A percentile compares a stretch with the other conserved stretches of the same genome.
phyloP scores from a whole-genome alignment of 768 basidiomycete species.

The Termitomyces sp. region DNA sequence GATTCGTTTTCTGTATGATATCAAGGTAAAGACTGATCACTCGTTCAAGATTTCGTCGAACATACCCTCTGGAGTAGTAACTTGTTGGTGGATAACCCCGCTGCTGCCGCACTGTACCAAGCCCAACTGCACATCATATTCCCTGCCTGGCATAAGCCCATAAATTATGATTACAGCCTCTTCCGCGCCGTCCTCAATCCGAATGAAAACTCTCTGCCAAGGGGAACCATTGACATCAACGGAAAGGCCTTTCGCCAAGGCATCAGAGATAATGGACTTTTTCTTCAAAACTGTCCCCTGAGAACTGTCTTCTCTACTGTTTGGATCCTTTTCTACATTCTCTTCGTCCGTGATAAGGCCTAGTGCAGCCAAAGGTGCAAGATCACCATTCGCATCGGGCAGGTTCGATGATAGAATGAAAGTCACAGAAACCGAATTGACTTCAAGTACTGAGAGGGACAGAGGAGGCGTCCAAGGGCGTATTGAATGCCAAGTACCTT shows the following conservation, averaged over 20 bases:
- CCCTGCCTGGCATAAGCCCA: slow-evolving; percentile 80
- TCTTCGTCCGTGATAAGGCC: slow-evolving; percentile 29
- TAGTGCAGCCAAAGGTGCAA: slow-evolving; percentile 39
- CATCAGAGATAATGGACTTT: slow-evolving; percentile 52
- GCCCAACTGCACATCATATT: slow-evolving; percentile 85
- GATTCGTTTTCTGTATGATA: slow-evolving; percentile 16
- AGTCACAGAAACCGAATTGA: slow-evolving; percentile 82
- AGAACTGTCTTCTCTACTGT: slow-evolving; percentile 24
- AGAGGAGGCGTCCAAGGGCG: slow-evolving; percentile 73
- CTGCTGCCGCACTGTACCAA: slow-evolving; percentile 58
- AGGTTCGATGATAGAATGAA: slow-evolving; percentile 63
- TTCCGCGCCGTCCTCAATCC: slow-evolving; percentile 74
- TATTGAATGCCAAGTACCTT: slow-evolving; percentile 60
- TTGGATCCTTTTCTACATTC: slow-evolving; percentile 28
- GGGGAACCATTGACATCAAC: slow-evolving; percentile 76
- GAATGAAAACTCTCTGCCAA: slow-evolving; percentile 77
- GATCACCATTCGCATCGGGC: slow-evolving; percentile 29
- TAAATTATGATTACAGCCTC: slow-evolving; percentile 91
- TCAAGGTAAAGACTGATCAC: background rate
- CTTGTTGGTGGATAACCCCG: slow-evolving; percentile 48
- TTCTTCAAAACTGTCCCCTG: slow-evolving; percentile 19
- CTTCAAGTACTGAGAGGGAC: slow-evolving; percentile 68
- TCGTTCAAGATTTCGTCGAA: background rate
- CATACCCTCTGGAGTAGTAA: slow-evolving; percentile 64
- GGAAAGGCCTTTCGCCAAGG: slow-evolving; percentile 67